Conservation (phyloP, 2,329 filamentous ascomycete genomes). For the Fusarium odoratissimum region DNA sequence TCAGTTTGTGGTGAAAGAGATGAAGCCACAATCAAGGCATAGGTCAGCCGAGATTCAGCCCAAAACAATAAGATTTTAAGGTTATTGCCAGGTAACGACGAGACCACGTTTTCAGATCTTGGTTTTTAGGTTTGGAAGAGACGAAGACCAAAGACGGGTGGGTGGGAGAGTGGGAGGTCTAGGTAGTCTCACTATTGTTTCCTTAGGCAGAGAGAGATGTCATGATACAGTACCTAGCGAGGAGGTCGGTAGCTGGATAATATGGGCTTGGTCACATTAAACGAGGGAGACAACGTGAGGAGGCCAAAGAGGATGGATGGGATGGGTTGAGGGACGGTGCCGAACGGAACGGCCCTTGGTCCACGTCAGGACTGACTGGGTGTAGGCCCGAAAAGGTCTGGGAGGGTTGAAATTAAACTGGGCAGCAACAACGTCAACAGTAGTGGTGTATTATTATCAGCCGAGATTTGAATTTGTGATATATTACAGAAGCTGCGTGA, state of each 20-base stretch:
- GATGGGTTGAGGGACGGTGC: conserved; percentile 20
- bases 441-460: neutral
- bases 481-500: conserved; percentile 11
- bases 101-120: conserved; percentile 34
- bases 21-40: conserved; percentile 37
- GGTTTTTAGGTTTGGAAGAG: neutral
- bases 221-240: conserved; percentile 3
- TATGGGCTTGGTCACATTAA: conserved; percentile 12
- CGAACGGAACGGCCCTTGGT: conserved; percentile 46
- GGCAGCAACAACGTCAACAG: conserved; percentile 25
- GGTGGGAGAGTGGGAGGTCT: neutral
- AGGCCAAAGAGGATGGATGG: conserved; percentile 9
- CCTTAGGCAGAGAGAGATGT: conserved; percentile 20
- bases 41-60: conserved; percentile 40
- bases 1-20: conserved; percentile 19
- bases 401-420: conserved; percentile 33
- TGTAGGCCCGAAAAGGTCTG: conserved; percentile 23
- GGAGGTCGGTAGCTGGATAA: neutral
- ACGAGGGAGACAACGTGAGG: conserved; percentile 15
- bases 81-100: conserved; percentile 37
- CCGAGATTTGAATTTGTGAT: conserved; percentile 23
- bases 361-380: conserved; percentile 41
- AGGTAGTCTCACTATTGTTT: conserved; percentile 14
- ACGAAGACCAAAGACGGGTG: neutral
- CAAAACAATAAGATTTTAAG: conserved; percentile 40